Evolutionary conservation across 2,329 filamentous ascomycete species (phyloP).

Genomic region (Xylariaceae sp.): DNA sequence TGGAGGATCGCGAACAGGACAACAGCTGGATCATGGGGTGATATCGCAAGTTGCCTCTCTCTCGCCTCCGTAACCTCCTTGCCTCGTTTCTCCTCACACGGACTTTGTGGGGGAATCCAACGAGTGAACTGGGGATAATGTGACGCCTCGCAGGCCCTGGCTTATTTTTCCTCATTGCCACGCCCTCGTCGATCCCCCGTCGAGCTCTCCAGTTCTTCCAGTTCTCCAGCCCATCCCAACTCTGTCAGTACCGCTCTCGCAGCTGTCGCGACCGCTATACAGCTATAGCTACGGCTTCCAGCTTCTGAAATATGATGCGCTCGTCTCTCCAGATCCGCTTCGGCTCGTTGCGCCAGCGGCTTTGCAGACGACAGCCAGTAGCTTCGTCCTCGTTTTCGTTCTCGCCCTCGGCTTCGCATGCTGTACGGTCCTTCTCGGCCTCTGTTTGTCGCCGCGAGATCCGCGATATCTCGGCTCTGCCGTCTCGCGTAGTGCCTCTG

Average conservation of each 20-base stretch:
- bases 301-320: slow-evolving; percentile 12
- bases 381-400: not conserved
- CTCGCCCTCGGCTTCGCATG: not conserved
- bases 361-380: slow-evolving; percentile 1
- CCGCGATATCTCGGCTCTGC: slow-evolving; percentile 45
- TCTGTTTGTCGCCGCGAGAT: slow-evolving; percentile 44
- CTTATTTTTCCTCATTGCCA: not conserved
- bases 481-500: slow-evolving; percentile 53
- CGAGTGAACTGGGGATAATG: slow-evolving; percentile 7
- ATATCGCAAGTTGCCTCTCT: slow-evolving; percentile 1
- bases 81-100: not conserved
- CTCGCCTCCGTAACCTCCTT: not conserved
- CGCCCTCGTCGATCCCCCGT: not conserved
- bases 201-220: not conserved
- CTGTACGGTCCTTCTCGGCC: slow-evolving; percentile 44
- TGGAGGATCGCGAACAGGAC: not conserved
- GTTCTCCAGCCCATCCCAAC: not conserved
- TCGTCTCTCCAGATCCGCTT: not conserved
- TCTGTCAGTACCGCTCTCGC: not conserved
- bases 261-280: not conserved
- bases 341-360: not conserved
- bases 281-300: not conserved
- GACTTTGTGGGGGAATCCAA: not conserved
- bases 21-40: slow-evolving; percentile 13
- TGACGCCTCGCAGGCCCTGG: slow-evolving; percentile 4